Evolutionary conservation across 371 early-diverging fungal species (phyloP), one percentile per base, ranked within the genome.

Genomic region (Mucor racemosus): DNA sequence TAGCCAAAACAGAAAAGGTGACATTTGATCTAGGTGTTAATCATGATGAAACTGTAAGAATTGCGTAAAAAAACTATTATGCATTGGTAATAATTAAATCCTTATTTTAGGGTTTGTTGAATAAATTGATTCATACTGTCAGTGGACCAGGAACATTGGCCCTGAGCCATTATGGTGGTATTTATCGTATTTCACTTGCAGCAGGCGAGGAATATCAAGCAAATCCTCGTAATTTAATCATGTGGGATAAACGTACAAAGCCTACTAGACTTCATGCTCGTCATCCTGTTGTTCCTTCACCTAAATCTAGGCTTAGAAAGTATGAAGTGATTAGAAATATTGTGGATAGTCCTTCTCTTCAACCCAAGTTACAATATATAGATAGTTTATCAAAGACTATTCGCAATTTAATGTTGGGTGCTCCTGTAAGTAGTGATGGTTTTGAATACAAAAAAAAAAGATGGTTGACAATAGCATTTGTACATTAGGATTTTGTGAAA

Each of bases 191-290:
- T 54, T 85, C 88, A 15, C 76, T 94, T 58, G 76, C 81, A 7
- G 84, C 88, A 19, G 87, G 84, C 11, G 92, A 94, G 68, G 88
- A 87, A 69, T 92, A 90, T 65, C 71, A 88, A 44, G 91, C 90
- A 10, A 90, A 91, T 68, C 91, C 93, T 38, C 81, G 88, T 53
- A 73, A 84, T 58, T 65, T 86, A 54, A 67, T 85, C 9, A 80
- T 87, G 64, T 87, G 89, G 88, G 84, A 86, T 65, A 75, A 80
- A 31, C 77, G 82, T 44, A 80, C 84, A 13, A 65, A 68, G 5
- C 80, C 82, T 15, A 75, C 73, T 14, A 68, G 75, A 54, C 65
- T 77, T 17, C 75, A 77, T 57, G 64, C 77, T 31, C 56, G 67
- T 19, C 66, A 73, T 9, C 67, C 69, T 7, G 9, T 75, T 15